Base-by-base conservation (phyloP, 495 filamentous ascomycete species). In the Penicillium desertorum region DNA sequence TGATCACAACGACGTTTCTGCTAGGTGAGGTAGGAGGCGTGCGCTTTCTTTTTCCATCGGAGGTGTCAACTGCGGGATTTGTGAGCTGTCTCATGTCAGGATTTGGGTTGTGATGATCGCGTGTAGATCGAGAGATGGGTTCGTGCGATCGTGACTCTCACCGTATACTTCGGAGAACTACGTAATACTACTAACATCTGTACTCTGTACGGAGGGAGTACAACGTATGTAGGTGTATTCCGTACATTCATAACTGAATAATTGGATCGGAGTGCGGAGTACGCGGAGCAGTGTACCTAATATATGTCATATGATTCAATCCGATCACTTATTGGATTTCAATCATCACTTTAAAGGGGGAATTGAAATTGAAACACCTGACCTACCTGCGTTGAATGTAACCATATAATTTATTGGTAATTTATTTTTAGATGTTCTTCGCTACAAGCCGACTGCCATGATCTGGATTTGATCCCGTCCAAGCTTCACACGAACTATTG, bases 31-130 rank as follows among this genome's bases (percentile, higher is more conserved):
- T 6, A 5, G 36, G 36, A 37, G 16, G 39, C n/a, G 29, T 34
- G 39, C 14, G 45, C 11, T 47, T 29, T 22, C n/a, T 17, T 3
- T 17, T 41, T 6, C 8, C 7, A 30, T 59, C 17, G 53, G 57
- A 56, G 37, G 57, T 67, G 62, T 65, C 62, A 58, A 32, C 42
- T 61, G 12, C 22, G 19, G 12, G 17, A 19, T 54, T 62, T 63
- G 60, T 68, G 65, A 65, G 39, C 57, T 68, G 14, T 68, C 62
- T 60, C 55, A 68, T 68, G 65, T 68, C 65, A 68, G 44, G 42
- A 20, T 47, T 32, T 57, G 20, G 55, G 53, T 45, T 30, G 27
- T 34, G 58, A 52, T 43, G 64, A 62, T 61, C 58, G 36, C 36
- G 45, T 20, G 37, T 43, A 51, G 54, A 65, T 65, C 60, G 53